These are phyloP conservation scores for Digitaria exilis DNA, from an alignment of 202 grass and related monocot species.

Conservation along the genomic window DNA sequence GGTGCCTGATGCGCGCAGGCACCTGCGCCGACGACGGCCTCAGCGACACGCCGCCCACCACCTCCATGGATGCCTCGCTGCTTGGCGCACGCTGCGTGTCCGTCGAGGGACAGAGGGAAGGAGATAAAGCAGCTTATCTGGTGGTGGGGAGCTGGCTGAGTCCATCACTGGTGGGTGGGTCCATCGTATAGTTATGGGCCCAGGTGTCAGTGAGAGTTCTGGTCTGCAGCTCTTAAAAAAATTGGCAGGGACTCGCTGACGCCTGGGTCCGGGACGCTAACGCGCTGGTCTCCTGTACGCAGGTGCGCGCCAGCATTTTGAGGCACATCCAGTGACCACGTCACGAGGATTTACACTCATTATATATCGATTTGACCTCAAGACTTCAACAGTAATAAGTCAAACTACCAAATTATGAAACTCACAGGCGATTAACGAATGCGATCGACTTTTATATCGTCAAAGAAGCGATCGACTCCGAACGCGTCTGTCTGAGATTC, in stretches of 20 bases:
- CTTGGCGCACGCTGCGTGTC: slow-evolving; percentile 5
- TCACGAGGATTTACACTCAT: too few relatives aligned
- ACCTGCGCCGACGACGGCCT: slow-evolving; percentile 21
- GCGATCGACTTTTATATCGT: not conserved
- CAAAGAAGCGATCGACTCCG: not conserved
- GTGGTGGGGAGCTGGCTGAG: slow-evolving; percentile 19
- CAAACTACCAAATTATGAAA: too few relatives aligned
- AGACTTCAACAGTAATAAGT: too few relatives aligned
- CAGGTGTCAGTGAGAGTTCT: not conserved
- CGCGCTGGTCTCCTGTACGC: too few relatives aligned
- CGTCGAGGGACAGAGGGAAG: not conserved
- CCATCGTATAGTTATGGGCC: not conserved
- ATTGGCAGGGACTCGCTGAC: too few relatives aligned
- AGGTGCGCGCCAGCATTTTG: too few relatives aligned
- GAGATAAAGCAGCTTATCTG: slow-evolving; percentile 41
- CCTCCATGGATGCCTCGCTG: slow-evolving; percentile 44
- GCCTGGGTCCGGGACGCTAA: too few relatives aligned
- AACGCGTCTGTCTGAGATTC: not conserved
- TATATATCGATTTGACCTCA: too few relatives aligned
- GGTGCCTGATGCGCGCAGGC: slow-evolving; percentile 20
- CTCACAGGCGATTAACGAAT: too few relatives aligned
- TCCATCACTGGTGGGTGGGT: not conserved
- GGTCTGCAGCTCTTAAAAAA: too few relatives aligned
- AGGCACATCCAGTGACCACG: too few relatives aligned
- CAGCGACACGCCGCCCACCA: slow-evolving; percentile 54